phyloP scores from a whole-genome alignment of 345 rosid species.

The Erysimum cheiranthoides region DNA sequence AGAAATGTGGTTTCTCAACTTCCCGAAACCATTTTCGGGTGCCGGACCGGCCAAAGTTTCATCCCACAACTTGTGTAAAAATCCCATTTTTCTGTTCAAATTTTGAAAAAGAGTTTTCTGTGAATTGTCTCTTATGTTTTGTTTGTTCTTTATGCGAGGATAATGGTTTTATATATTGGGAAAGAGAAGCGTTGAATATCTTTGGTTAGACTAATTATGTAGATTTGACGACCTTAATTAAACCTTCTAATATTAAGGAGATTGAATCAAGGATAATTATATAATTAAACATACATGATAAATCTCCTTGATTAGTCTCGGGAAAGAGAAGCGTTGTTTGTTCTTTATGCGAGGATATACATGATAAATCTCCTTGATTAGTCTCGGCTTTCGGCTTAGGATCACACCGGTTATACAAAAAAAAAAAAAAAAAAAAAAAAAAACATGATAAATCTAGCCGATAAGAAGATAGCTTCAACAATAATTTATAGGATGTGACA shows the following conservation, averaged over 20 bases:
- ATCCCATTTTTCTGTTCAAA: conserved; percentile 54
- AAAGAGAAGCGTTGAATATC: conserved; percentile 40
- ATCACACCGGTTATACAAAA: no score
- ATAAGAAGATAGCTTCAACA: conserved; percentile 17
- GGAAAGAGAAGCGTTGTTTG: no score
- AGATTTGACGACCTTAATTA: conserved; percentile 27
- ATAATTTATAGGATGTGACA: conserved; percentile 31
- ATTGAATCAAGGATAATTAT: conserved; percentile 32
- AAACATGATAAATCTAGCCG: conserved; percentile 34
- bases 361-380: no score
- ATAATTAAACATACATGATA: conserved; percentile 36
- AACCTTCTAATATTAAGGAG: conserved; percentile 34
- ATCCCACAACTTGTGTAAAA: conserved; percentile 90
- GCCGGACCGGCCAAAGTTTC: conserved; percentile 93
- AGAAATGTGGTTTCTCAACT: conserved; percentile 54
- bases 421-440: no score
- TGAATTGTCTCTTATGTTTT: background rate
- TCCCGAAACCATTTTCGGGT: conserved; percentile 72
- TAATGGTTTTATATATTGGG: conserved; percentile 39
- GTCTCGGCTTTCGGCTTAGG: no score
- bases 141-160: conserved; percentile 30
- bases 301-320: no score
- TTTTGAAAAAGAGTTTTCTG: background rate
- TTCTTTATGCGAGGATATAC: no score
- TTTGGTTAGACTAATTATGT: conserved; percentile 34